Percentiles rank a stretch among this genome's conserved stretches.
Conservation (phyloP, 352 stramenopile species). For the Plasmopara halstedii region DNA sequence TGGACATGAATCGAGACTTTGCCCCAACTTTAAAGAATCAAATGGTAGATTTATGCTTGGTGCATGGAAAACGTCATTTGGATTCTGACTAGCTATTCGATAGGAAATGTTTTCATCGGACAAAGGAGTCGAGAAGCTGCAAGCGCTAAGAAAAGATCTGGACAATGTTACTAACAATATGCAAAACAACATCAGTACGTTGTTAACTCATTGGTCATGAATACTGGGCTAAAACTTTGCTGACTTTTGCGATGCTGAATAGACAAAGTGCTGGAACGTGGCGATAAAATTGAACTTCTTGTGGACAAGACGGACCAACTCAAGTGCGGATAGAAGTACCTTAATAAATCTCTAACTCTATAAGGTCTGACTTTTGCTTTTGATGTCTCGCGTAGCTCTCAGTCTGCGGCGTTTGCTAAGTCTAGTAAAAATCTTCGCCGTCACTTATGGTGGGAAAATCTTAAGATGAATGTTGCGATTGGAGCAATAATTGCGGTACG, state of each 20-base stretch:
- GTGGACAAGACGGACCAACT: conserved; percentile 84
- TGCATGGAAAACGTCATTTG: too few relatives aligned
- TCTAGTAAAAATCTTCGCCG: conserved; percentile 75
- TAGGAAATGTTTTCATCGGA: conserved; percentile 76
- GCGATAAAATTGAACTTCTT: conserved; percentile 84
- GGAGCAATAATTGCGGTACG: conserved; percentile 59
- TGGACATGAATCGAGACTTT: conserved; percentile 86
- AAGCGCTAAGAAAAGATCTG: conserved; percentile 76
- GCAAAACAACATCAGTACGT: conserved; percentile 77
- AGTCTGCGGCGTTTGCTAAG: conserved; percentile 74
- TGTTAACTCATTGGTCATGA: not conserved
- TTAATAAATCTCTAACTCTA: conserved; percentile 1
- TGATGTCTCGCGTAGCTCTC: too few relatives aligned
- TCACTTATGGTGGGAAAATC: conserved; percentile 80
- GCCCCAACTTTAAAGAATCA: conserved; percentile 74
- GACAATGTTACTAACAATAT: conserved; percentile 73
- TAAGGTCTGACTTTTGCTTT: too few relatives aligned
- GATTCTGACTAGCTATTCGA: too few relatives aligned
- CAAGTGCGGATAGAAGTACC: conserved; percentile 31
- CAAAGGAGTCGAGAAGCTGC: conserved; percentile 63
- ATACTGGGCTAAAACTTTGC: not conserved
- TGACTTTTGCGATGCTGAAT: conserved; percentile 2
- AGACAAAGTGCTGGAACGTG: conserved; percentile 79
- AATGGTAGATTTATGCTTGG: too few relatives aligned
- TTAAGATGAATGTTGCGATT: conserved; percentile 84